Base-by-base conservation (phyloP, 2,329 filamentous ascomycete genomes). In the Arthrobotrys megalospora region DNA sequence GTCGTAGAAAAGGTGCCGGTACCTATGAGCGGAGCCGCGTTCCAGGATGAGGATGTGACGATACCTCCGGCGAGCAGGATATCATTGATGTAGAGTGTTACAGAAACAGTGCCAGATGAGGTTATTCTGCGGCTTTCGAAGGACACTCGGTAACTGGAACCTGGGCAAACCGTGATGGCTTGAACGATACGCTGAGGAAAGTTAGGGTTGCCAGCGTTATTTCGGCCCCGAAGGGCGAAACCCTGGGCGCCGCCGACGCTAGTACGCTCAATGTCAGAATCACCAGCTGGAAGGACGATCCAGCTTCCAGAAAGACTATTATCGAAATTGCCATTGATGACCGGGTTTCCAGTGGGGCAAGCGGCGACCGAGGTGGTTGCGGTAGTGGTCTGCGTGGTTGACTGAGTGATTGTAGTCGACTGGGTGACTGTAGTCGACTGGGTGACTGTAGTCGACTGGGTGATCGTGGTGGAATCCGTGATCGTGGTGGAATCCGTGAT, bases 401-500 rank as follows among this genome's bases (percentile, higher is more conserved):
- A 16, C 3, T 48, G 19, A 16, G 60, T 48, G 14, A 34, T 48
- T 24, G 48, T 58, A 28, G 53, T 43, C 3, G 48, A 38, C 11
- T 58, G 12, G 7, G 52, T 60, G 8, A 43, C 36, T 16, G 60
- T 67, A n/a, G n/a, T 28, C 0, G 73, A 43, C n/a, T 69, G 19
- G 1, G 64, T 68, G 3, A 68, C 45, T 6, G 66, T 65, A 1
- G 55, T 75, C 6, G 63, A n/a, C 4, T 58, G 32, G 6, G 38
- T 50, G 8, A 50, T 52, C 11, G 72, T 75, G 4, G 43, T 63
- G 1, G 52, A 38, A 50, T 34, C 48, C 12, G 65, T 76, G 4
- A 60, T 50, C 12, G 58, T 76, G n/a, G 63, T 77, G 1, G 65
- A 60, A 28, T 77, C 66, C 1, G 66, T 69, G 11, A 69, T 69